phyloP scores from a whole-genome alignment of 75 land plant species.

The Sequoiadendron giganteum region DNA sequence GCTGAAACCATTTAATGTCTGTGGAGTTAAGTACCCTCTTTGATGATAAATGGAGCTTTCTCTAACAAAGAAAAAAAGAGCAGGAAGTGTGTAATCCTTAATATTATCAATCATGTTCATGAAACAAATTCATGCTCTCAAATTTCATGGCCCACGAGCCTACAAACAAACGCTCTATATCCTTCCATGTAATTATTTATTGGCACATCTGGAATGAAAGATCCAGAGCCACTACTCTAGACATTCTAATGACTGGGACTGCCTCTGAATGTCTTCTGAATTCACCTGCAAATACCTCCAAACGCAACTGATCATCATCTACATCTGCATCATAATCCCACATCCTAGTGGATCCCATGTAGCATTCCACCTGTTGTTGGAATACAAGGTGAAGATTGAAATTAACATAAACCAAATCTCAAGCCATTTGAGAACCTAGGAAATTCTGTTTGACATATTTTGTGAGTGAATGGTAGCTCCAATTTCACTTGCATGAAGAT shows the following conservation, averaged over 20 bases:
- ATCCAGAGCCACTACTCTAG: neutral
- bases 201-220: neutral
- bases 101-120: neutral
- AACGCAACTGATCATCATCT: neutral
- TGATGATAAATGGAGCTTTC: neutral
- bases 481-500: neutral
- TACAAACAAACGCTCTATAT: neutral
- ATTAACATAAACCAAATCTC: neutral
- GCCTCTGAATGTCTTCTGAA: neutral
- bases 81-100: neutral
- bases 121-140: neutral
- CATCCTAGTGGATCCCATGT: neutral
- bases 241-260: neutral
- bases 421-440: neutral
- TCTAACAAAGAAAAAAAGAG: neutral
- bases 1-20: neutral
- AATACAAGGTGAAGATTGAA: neutral
- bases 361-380: neutral
- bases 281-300: neutral
- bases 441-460: neutral
- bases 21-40: neutral
- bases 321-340: neutral
- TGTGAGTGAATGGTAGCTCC: neutral
- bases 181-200: neutral
- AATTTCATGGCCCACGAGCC: neutral